phyloP scores from a whole-genome alignment of 805 yeast species.

The Barnettozyma californica region DNA sequence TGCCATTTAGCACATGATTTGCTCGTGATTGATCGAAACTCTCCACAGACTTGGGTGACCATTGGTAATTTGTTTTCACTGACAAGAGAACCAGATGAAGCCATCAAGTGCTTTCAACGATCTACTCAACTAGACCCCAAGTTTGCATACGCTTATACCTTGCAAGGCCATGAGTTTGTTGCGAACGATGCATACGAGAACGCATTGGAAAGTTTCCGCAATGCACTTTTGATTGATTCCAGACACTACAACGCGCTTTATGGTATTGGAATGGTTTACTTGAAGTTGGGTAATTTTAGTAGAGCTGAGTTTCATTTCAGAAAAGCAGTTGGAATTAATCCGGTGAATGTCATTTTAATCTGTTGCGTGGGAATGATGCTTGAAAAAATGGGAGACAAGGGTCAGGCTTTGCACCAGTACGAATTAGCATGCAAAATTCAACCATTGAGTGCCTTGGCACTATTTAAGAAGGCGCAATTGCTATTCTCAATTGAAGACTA shows the following conservation, averaged over 20 bases:
- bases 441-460: slow-evolving; percentile 79
- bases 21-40: slow-evolving; percentile 53
- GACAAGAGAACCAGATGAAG: slow-evolving; percentile 80
- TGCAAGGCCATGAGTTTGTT: slow-evolving; percentile 89
- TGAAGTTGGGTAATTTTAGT: slow-evolving; percentile 77
- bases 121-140: slow-evolving; percentile 63
- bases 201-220: slow-evolving; percentile 78
- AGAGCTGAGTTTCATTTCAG: slow-evolving; percentile 84
- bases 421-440: slow-evolving; percentile 79
- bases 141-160: slow-evolving; percentile 84
- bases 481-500: slow-evolving; percentile 67
- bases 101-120: slow-evolving; percentile 78
- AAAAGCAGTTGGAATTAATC: slow-evolving; percentile 84
- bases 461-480: slow-evolving; percentile 84
- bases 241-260: slow-evolving; percentile 92
- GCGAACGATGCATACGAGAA: slow-evolving; percentile 86
- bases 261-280: slow-evolving; percentile 91
- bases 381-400: slow-evolving; percentile 65
- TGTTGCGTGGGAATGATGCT: slow-evolving; percentile 94
- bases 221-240: slow-evolving; percentile 69
- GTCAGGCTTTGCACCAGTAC: slow-evolving; percentile 75
- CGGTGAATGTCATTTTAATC: slow-evolving; percentile 80
- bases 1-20: slow-evolving; percentile 82
- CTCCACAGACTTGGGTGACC: slow-evolving; percentile 87
- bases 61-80: slow-evolving; percentile 86